phyloP scores from a whole-genome alignment of 2,329 filamentous ascomycete genomes.

The Microdochium bolleyi region DNA sequence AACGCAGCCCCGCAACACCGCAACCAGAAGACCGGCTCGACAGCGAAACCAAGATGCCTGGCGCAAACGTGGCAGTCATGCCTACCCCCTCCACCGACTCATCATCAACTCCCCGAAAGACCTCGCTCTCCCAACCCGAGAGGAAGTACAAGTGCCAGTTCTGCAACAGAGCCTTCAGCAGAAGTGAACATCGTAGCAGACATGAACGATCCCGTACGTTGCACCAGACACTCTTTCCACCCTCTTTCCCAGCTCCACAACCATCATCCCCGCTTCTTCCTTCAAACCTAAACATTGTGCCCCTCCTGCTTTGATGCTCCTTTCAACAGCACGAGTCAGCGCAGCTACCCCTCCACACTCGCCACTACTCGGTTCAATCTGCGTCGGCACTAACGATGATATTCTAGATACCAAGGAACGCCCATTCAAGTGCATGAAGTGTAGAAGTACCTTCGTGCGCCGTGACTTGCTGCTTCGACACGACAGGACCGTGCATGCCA shows the following conservation, averaged over 20 bases:
- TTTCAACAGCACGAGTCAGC: conserved; percentile 3
- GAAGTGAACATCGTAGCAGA: conserved; percentile 92
- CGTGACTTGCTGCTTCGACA: conserved; percentile 93
- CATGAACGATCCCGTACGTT: conserved; percentile 97
- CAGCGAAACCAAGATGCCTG: conserved; percentile 53
- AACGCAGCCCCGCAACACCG: background rate
- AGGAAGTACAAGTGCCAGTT: conserved; percentile 99
- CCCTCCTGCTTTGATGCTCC: conserved; percentile 11
- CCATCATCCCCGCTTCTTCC: conserved; percentile 2
- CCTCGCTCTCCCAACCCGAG: conserved; percentile 66
- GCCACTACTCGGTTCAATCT: conserved; percentile 9
- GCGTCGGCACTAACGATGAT: conserved; percentile 1
- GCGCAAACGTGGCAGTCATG: conserved; percentile 58
- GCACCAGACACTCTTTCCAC: conserved; percentile 8
- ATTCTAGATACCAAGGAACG: conserved; percentile 89
- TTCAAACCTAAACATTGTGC: conserved; percentile 7
- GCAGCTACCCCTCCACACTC: conserved; percentile 7
- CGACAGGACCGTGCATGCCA: conserved; percentile 96
- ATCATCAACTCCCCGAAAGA: conserved; percentile 67
- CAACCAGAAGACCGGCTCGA: conserved; percentile 9
- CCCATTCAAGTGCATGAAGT: conserved; percentile 98
- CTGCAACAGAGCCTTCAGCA: conserved; percentile 93
- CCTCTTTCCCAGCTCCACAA: conserved; percentile 2
- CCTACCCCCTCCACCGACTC: conserved; percentile 54
- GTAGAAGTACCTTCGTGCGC: conserved; percentile 94